phyloP scores from a whole-genome alignment of 2,329 filamentous ascomycete species.

The Orbilia brochopaga region DNA sequence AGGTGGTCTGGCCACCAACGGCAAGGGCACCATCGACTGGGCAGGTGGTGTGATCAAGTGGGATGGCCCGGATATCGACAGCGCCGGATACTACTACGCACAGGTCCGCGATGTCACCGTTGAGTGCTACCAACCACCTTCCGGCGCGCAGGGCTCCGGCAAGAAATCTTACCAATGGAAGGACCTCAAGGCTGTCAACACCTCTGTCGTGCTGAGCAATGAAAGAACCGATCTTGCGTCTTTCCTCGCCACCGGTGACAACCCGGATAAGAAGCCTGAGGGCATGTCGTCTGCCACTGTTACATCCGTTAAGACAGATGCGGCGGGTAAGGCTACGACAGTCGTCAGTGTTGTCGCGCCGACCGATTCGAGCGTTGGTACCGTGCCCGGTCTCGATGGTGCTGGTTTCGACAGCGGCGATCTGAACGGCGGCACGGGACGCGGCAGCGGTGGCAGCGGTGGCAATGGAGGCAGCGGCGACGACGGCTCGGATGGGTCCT shows the following conservation, averaged over 20 bases:
- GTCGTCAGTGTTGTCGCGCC: conserved; percentile 55
- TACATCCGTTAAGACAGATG: conserved; percentile 38
- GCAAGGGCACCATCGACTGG: conserved; percentile 85
- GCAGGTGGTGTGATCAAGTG: conserved; percentile 90
- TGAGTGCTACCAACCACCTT: conserved; percentile 84
- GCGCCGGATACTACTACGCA: conserved; percentile 86
- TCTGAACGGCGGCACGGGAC: conserved; percentile 54
- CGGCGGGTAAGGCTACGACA: conserved; percentile 53
- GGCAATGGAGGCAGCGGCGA: conserved; percentile 56
- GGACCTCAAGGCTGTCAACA: conserved; percentile 70
- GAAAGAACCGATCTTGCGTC: conserved; percentile 78
- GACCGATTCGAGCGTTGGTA: conserved; percentile 58
- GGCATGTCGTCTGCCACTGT: conserved; percentile 56
- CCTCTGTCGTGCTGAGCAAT: conserved; percentile 76
- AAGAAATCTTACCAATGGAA: conserved; percentile 75
- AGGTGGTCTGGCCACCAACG: conserved; percentile 79
- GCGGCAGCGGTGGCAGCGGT: conserved; percentile 45
- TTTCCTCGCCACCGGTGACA: conserved; percentile 77
- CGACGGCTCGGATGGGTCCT: conserved; percentile 56
- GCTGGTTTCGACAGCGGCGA: conserved; percentile 60
- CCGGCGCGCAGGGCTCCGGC: conserved; percentile 68
- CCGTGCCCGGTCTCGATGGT: conserved; percentile 66
- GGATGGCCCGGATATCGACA: conserved; percentile 78
- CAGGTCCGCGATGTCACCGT: conserved; percentile 78
- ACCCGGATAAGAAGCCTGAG: conserved; percentile 67